Evolutionary conservation across 306 rosid genomes (phyloP).

Genomic region (Vigna mungo): DNA sequence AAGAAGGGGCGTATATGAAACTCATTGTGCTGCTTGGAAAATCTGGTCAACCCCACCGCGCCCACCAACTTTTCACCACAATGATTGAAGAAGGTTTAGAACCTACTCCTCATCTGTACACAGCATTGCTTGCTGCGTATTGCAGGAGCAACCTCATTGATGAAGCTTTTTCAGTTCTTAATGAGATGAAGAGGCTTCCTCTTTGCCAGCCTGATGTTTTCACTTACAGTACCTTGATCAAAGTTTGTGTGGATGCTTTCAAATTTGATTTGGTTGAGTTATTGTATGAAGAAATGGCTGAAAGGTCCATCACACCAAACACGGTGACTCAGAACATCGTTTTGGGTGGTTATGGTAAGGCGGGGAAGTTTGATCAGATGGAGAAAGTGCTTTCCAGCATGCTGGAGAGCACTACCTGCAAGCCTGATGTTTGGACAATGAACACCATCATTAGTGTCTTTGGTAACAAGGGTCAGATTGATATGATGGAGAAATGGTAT

Average conservation of each 20-base stretch:
- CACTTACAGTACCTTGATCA: constrained; percentile 84
- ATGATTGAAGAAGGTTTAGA: constrained; percentile 83
- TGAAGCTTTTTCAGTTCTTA: constrained; percentile 69
- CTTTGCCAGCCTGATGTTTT: constrained; percentile 92
- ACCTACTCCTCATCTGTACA: constrained; percentile 82
- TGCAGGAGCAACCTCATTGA: constrained; percentile 78
- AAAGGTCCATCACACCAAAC: constrained; percentile 67
- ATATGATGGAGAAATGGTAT: constrained; percentile 96
- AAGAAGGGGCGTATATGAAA: constrained; percentile 96
- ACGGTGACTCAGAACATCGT: constrained; percentile 95
- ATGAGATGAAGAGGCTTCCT: constrained; percentile 85
- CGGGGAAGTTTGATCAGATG: constrained; percentile 87
- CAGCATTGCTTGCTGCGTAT: constrained; percentile 86
- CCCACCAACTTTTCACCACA: constrained; percentile 70
- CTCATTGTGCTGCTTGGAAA: constrained; percentile 88
- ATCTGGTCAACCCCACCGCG: constrained; percentile 78
- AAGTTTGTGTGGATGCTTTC: constrained; percentile 76
- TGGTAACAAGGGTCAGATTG: constrained; percentile 88
- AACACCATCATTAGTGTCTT: constrained; percentile 87
- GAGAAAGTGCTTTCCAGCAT: constrained; percentile 83
- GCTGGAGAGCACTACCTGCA: constrained; percentile 80
- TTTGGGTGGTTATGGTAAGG: constrained; percentile 91
- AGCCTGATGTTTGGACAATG: constrained; percentile 99
- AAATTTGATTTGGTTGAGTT: constrained; percentile 77
- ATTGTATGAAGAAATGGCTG: constrained; percentile 79